These are phyloP conservation scores for Castanopsis chinensis DNA, from an alignment of 306 rosid species.

Conservation along the genomic window DNA sequence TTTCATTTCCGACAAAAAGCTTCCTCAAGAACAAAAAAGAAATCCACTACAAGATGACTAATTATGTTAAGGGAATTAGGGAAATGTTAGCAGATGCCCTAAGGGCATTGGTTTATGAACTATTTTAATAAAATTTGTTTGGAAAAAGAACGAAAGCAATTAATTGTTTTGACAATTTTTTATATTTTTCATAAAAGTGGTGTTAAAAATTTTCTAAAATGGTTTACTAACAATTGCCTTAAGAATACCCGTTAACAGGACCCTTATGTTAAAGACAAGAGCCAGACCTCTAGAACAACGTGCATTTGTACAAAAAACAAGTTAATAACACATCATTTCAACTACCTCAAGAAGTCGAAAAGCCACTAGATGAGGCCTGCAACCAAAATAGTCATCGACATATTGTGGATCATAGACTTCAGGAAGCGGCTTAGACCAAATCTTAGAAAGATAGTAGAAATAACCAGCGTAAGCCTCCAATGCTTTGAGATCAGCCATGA, in stretches of 20 bases:
- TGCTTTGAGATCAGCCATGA: constrained; percentile 82
- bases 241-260: too few species aligned
- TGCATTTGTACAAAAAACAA: background rate
- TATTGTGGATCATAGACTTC: constrained; percentile 73
- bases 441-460: constrained; percentile 58
- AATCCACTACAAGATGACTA: background rate
- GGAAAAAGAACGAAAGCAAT: too few species aligned
- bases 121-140: too few species aligned
- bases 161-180: too few species aligned
- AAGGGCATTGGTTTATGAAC: too few species aligned
- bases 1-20: background rate
- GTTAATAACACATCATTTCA: background rate
- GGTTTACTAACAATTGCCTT: too few species aligned
- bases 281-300: background rate
- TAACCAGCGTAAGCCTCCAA: constrained; percentile 74
- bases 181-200: too few species aligned
- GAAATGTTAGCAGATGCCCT: too few species aligned
- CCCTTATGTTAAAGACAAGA: background rate
- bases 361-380: constrained; percentile 80
- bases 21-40: too few species aligned
- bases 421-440: constrained; percentile 94
- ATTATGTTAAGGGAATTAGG: background rate
- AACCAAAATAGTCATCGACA: constrained; percentile 68
- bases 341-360: constrained; percentile 82
- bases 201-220: too few species aligned